Base-by-base conservation (phyloP, 495 filamentous ascomycete genomes). In the Penicillium steckii region DNA sequence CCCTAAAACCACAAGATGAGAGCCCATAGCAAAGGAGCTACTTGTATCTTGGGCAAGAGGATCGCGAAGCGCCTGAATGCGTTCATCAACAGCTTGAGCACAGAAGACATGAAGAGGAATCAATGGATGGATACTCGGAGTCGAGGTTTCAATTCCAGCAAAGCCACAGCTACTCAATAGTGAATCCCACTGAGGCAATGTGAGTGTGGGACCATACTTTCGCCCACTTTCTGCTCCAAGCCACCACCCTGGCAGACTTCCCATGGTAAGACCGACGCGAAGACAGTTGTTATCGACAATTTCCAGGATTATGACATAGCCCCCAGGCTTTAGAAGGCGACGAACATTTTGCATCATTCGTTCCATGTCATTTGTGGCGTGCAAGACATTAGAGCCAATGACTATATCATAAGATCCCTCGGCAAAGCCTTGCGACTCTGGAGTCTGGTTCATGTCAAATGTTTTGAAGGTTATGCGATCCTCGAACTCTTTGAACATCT, bases 371-470 rank as follows among this genome's bases (percentile, higher is more conserved):
- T 7, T 6, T 3, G 59, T 60, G 2, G 48, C 59, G 17, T 65
- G 60, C 0, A 63, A 21, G 10, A 60, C 56, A 50, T 53, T 57
- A 0, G 48, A 23, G 1, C 56, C 60, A 15, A 62, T 44, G 8
- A 83, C 60, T 8, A 82, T 4, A 49, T 83, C 80, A 52, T 75
- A 82, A 0, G 60, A 54, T 6, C 59, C 23, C 7, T 52, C 56
- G 9, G 53, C 33, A 21, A 68, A 80, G 0, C 73, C 77, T 49
- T 82, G 80, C 0, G 44, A 37, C 0, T 17, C 23, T 1, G 61
- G 48, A 7, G 66, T 60, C 1, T 67, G 46, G 25, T 72, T 64
- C 15, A 68, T 55, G 61, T 81, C 61, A 2, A 78, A 50, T 2
- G 50, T 42, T 40, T 75, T 68, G 66, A 71, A 81, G 3, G 44